Percentiles rank a stretch among this genome's conserved stretches.
Evolutionary conservation across 768 basidiomycete species (phyloP).

Genomic region (Austroboletus eburneus): DNA sequence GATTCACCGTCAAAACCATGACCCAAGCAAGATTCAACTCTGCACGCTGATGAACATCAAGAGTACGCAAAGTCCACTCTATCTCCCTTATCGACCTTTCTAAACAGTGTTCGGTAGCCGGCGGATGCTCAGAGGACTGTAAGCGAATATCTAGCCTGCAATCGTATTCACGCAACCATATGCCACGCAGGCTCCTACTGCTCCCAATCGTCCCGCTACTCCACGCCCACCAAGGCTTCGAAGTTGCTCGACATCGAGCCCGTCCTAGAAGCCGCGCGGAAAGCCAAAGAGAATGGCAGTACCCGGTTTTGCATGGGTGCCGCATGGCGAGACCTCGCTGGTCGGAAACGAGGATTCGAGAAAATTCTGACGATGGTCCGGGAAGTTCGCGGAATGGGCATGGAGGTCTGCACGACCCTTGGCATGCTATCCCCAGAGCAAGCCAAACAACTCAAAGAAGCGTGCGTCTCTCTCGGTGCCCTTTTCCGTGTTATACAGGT

Average conservation of each 20-base stretch:
- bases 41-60: constrained; percentile 99
- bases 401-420: constrained; percentile 99
- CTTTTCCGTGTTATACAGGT: background rate
- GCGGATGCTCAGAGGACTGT: constrained; percentile 97
- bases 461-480: constrained; percentile 55
- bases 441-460: constrained; percentile 87
- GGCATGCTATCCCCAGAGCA: constrained; percentile 97
- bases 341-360: constrained; percentile 91
- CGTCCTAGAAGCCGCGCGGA: constrained; percentile 86
- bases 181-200: constrained; percentile 79
- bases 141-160: constrained; percentile 26
- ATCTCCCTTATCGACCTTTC: constrained; percentile 14
- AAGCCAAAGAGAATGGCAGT: constrained; percentile 94
- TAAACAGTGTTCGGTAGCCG: constrained; percentile 48
- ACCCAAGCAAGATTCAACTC: constrained; percentile 87
- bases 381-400: constrained; percentile 88
- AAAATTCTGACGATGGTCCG: constrained; percentile 90
- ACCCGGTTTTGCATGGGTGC: constrained; percentile 99
- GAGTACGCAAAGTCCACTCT: constrained; percentile 50
- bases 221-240: constrained; percentile 85
- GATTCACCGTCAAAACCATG: constrained; percentile 82
- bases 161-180: background rate
- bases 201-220: constrained; percentile 93
- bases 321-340: constrained; percentile 93
- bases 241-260: constrained; percentile 85